Base-by-base conservation (phyloP, 2,329 filamentous ascomycete genomes). In the Talaromyces islandicus region DNA sequence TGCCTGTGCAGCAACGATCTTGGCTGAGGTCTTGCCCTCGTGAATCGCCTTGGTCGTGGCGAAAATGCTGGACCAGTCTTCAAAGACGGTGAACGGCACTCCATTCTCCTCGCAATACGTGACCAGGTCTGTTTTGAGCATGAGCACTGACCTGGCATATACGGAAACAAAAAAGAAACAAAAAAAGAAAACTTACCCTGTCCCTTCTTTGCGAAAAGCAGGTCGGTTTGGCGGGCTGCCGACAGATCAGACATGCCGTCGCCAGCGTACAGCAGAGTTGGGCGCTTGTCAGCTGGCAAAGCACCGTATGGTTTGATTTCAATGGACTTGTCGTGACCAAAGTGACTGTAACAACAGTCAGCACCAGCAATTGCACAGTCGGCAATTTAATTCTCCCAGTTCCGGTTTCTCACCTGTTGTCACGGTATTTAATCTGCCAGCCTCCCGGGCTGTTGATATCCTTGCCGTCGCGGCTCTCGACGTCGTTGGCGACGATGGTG, bases 311-410 rank as follows among this genome's bases (percentile, higher is more conserved):
- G 91, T 65, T 90, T 86, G 69, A 99, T 91, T 72, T 94, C 91
- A 58, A 93, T 81, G 27, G 88, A 92, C 84, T 99, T 99, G 82
- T 99, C 93, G 73, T 99, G 94, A n/a, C 94, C 94, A 69, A 95
- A 95, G 61, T 87, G 83, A 71, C 89, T 90, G 63, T 24, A n/a
- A 41, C 21, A 7, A 10, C 25, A 14, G 30, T 56, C 7, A 58
- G 54, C 43, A 32, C 35, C 25, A 27, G 25, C 25, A n/a, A n/a
- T 27, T 27, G n/a, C n/a, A n/a, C n/a, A n/a, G n/a, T 4, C 9
- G 7, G 27, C 3, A 35, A 21, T 2, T 17, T n/a, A 30, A 24
- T 29, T 21, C 46, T n/a, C 10, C 19, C 24, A 14, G 17, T 11
- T 4, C 17, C 30, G 6, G 1, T 56, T n/a, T n/a, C 54, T 70